phyloP scores from a whole-genome alignment of 306 rosid genomes.

The Nissolia schottii region DNA sequence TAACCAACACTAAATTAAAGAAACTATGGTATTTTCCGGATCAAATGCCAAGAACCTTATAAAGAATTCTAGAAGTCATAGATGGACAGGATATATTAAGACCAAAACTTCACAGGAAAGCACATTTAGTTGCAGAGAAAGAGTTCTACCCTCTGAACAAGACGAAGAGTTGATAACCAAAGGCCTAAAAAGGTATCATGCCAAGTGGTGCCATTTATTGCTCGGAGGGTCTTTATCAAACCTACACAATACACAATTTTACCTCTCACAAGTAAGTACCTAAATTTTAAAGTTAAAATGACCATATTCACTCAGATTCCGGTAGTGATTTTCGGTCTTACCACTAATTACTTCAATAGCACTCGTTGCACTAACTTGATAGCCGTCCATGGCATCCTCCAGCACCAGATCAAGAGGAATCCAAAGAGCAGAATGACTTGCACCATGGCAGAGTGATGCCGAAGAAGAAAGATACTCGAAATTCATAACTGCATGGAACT shows the following conservation, averaged over 20 bases:
- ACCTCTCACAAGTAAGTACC: background rate
- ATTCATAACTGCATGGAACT: slow-evolving; percentile 65
- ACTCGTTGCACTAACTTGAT: slow-evolving; percentile 86
- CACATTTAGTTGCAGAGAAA: slow-evolving; percentile 15
- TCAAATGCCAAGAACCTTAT: background rate
- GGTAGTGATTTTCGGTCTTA: slow-evolving; percentile 27
- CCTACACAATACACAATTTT: slow-evolving; percentile 52
- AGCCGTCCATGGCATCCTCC: slow-evolving; percentile 98
- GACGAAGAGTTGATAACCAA: slow-evolving; percentile 94
- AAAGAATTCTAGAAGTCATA: background rate
- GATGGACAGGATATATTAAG: background rate
- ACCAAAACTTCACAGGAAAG: slow-evolving; percentile 21
- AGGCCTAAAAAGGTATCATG: slow-evolving; percentile 90
- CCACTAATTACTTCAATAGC: slow-evolving; percentile 78
- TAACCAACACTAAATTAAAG: background rate
- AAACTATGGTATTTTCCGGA: background rate
- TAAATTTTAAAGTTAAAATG: slow-evolving; percentile 5
- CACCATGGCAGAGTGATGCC: slow-evolving; percentile 69
- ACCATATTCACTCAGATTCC: slow-evolving; percentile 17
- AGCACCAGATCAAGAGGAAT: slow-evolving; percentile 90
- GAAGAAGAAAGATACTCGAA: slow-evolving; percentile 77
- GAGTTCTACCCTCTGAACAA: slow-evolving; percentile 83
- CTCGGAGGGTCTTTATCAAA: slow-evolving; percentile 83
- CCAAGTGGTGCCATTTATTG: slow-evolving; percentile 92
- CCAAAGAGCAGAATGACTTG: slow-evolving; percentile 82